These are phyloP conservation scores for Xerocomellus chrysenteron DNA, from an alignment of 768 basidiomycete species.

Conservation along the genomic window DNA sequence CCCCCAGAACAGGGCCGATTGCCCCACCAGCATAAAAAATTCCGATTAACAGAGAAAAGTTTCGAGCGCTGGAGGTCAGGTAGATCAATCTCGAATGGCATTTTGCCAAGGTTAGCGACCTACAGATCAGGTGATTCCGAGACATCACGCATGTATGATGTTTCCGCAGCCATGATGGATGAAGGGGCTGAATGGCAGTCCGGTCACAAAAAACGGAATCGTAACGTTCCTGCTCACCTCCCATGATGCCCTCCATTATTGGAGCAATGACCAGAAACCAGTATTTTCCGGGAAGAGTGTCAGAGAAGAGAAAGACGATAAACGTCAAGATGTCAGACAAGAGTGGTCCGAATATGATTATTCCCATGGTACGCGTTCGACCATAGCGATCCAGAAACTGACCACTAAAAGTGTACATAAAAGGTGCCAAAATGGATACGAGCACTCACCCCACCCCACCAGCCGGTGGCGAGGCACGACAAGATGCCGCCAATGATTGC, in stretches of 20 bases:
- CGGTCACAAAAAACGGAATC: not conserved
- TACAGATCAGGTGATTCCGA: not conserved
- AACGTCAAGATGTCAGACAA: not conserved
- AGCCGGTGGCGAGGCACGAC: not conserved
- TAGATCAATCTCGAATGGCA: not conserved
- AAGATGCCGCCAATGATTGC: conserved; percentile 2
- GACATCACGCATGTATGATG: conserved; percentile 1
- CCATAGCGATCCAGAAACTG: not conserved
- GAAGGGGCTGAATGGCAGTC: not conserved
- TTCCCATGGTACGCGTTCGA: not conserved
- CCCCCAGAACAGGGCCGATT: not conserved
- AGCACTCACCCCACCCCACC: conserved; percentile 3
- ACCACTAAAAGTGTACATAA: not conserved
- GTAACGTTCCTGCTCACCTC: not conserved
- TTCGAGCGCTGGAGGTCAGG: not conserved
- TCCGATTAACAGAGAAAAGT: not conserved
- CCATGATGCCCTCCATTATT: not conserved
- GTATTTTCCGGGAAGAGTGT: not conserved
- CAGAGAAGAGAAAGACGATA: not conserved
- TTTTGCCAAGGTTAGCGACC: not conserved
- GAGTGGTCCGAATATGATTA: conserved; percentile 1
- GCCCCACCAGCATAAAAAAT: not conserved
- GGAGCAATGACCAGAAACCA: not conserved
- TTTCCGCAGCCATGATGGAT: not conserved
- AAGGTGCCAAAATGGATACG: not conserved